Percentiles rank a stretch among this genome's conserved stretches.
These are phyloP conservation scores for Tulasnella sp. DNA, from an alignment of 768 basidiomycete species.

Conservation along the genomic window DNA sequence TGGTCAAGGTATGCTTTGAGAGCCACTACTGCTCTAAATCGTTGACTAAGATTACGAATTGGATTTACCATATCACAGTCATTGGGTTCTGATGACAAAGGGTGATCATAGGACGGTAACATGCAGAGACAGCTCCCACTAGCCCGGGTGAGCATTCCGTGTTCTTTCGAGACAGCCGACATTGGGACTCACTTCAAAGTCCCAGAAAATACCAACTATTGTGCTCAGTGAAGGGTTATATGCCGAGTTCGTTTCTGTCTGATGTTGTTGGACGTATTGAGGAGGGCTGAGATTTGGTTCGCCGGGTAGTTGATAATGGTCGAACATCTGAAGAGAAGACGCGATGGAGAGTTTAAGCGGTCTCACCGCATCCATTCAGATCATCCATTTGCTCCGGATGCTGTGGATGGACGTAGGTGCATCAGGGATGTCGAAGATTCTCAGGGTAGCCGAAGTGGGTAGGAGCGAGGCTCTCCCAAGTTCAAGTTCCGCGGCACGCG, in stretches of 20 bases:
- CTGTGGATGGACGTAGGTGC: not conserved
- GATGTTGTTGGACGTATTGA: not conserved
- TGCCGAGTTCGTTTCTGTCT: not conserved
- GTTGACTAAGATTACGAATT: conserved; percentile 5
- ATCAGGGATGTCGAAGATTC: not conserved
- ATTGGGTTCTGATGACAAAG: conserved; percentile 35
- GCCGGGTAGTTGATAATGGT: too few species aligned
- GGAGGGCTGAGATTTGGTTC: not conserved
- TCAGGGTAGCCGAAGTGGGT: not conserved
- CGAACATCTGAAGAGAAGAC: too few species aligned
- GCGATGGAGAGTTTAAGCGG: too few species aligned
- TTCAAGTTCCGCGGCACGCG: too few species aligned
- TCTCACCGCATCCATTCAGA: too few species aligned
- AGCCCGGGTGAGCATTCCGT: too few species aligned
- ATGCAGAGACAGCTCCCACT: too few species aligned
- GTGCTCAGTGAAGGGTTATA: not conserved
- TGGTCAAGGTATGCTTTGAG: conserved; percentile 54
- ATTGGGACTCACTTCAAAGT: not conserved
- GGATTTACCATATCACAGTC: conserved; percentile 5
- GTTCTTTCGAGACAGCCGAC: too few species aligned
- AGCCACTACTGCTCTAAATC: conserved; percentile 19
- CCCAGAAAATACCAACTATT: conserved; percentile 14
- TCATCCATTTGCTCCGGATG: too few species aligned
- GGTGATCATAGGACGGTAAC: conserved; percentile 30
- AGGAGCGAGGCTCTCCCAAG: not conserved